These are phyloP conservation scores for Aspergillus taichungensis DNA, from an alignment of 495 filamentous ascomycete genomes.

Conservation along the genomic window DNA sequence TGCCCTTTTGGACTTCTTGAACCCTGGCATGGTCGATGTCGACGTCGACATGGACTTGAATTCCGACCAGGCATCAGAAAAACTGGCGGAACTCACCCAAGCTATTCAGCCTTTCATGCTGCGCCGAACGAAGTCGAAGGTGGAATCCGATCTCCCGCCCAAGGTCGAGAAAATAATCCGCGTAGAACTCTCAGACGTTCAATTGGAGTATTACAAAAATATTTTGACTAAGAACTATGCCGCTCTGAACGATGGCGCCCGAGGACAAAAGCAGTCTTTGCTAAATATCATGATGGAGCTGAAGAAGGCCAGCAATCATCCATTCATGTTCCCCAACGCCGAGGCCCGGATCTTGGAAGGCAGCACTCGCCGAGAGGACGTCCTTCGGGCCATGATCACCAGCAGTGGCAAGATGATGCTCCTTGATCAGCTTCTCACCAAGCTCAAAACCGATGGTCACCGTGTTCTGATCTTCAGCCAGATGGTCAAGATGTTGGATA, in stretches of 20 bases:
- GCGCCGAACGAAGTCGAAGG: constrained; percentile 92
- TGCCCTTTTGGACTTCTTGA: constrained; percentile 89
- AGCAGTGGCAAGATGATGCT: constrained; percentile 99
- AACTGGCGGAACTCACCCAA: constrained; percentile 60
- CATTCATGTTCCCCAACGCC: constrained; percentile 91
- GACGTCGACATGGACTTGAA: constrained; percentile 82
- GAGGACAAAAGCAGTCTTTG: constrained; percentile 85
- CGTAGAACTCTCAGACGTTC: constrained; percentile 89
- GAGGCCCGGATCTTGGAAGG: constrained; percentile 78
- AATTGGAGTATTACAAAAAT: constrained; percentile 97
- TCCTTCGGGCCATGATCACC: constrained; percentile 81
- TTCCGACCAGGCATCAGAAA: constrained; percentile 57
- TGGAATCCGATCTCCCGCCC: constrained; percentile 88
- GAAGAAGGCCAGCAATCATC: constrained; percentile 98
- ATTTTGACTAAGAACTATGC: constrained; percentile 96
- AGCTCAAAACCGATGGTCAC: constrained; percentile 84
- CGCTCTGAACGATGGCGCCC: constrained; percentile 80
- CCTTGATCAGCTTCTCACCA: constrained; percentile 83
- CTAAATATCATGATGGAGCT: constrained; percentile 99
- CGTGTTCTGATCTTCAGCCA: constrained; percentile 97
- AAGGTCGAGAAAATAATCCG: constrained; percentile 99
- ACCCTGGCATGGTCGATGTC: constrained; percentile 77
- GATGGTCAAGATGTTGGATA: constrained; percentile 98
- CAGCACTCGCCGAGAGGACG: constrained; percentile 71
- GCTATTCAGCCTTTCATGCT: constrained; percentile 86